Evolutionary conservation across 768 basidiomycete genomes (phyloP).

Genomic region (Hericium erinaceus): DNA sequence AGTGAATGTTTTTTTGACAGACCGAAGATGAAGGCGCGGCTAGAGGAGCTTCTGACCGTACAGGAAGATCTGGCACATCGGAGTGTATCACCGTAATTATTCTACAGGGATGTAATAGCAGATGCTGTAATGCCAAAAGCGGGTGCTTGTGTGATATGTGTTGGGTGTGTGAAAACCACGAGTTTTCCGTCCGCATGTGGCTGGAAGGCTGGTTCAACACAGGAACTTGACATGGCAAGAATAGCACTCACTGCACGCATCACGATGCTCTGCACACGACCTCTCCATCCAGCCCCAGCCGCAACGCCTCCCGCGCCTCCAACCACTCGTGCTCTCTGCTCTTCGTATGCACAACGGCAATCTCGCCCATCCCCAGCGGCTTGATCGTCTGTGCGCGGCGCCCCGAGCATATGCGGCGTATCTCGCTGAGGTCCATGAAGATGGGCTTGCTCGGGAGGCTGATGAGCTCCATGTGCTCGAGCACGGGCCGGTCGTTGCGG

Average conservation of each 20-base stretch:
- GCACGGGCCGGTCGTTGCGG: constrained; percentile 79
- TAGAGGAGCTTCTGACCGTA: constrained; percentile 51
- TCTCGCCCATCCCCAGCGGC: constrained; percentile 87
- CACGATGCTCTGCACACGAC: constrained; percentile 66
- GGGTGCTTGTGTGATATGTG: too few species aligned
- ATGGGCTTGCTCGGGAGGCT: constrained; percentile 78
- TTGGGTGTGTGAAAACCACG: too few species aligned
- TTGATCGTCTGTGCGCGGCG: constrained; percentile 70
- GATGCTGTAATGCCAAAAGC: neutral
- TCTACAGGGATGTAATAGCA: neutral
- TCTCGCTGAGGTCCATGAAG: constrained; percentile 63
- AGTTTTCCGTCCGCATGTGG: too few species aligned
- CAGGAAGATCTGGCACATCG: constrained; percentile 12
- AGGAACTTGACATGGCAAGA: neutral
- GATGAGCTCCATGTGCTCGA: constrained; percentile 71
- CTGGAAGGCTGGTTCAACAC: neutral
- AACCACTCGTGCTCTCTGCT: constrained; percentile 72
- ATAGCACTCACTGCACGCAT: neutral
- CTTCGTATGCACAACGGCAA: constrained; percentile 74
- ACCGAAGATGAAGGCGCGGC: constrained; percentile 71
- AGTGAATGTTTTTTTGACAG: constrained; percentile 28
- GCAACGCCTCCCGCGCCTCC: constrained; percentile 88
- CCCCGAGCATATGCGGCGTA: constrained; percentile 74
- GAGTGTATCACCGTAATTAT: neutral
- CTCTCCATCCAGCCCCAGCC: constrained; percentile 72